phyloP scores from a whole-genome alignment of 208 protist genomes.

The Wallacemonas sp. region DNA sequence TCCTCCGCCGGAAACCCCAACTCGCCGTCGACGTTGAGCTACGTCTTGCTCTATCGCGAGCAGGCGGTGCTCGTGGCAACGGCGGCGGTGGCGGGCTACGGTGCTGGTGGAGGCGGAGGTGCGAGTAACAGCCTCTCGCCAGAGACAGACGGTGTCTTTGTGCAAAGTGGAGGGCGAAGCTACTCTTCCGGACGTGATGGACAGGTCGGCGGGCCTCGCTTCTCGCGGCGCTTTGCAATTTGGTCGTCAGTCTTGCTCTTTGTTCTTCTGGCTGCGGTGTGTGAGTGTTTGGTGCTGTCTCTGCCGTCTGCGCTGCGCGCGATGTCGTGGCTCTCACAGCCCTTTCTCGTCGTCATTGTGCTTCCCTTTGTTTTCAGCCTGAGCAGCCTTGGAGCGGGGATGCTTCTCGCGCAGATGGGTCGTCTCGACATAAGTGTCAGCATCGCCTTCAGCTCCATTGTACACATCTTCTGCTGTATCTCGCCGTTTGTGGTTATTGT shows the following conservation, averaged over 20 bases:
- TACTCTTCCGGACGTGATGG: background rate
- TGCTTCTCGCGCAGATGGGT: conserved; percentile 50
- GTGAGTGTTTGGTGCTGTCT: conserved; percentile 34
- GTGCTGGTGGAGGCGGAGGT: background rate
- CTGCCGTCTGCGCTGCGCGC: conserved; percentile 30
- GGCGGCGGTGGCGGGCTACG: background rate
- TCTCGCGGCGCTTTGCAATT: conserved; percentile 36
- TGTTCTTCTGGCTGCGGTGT: conserved; percentile 30
- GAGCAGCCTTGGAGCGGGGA: conserved; percentile 46
- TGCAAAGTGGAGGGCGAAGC: background rate
- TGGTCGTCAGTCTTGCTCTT: conserved; percentile 16
- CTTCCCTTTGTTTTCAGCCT: conserved; percentile 64
- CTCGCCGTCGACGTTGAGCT: conserved; percentile 32
- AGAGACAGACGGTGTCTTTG: background rate
- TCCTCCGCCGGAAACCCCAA: conserved; percentile 34
- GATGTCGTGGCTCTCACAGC: conserved; percentile 27
- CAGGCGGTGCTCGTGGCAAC: background rate
- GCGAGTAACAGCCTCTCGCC: background rate
- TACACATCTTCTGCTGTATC: conserved; percentile 75
- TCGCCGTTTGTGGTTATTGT: conserved; percentile 59
- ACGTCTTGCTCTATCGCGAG: conserved; percentile 44
- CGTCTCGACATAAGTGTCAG: conserved; percentile 78
- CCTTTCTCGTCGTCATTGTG: conserved; percentile 58
- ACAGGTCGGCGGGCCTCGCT: conserved; percentile 25
- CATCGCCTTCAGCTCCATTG: conserved; percentile 67